Percentiles rank a stretch among this genome's conserved stretches.
Conservation (phyloP, 768 basidiomycete genomes). For the Myochromella boudieri region DNA sequence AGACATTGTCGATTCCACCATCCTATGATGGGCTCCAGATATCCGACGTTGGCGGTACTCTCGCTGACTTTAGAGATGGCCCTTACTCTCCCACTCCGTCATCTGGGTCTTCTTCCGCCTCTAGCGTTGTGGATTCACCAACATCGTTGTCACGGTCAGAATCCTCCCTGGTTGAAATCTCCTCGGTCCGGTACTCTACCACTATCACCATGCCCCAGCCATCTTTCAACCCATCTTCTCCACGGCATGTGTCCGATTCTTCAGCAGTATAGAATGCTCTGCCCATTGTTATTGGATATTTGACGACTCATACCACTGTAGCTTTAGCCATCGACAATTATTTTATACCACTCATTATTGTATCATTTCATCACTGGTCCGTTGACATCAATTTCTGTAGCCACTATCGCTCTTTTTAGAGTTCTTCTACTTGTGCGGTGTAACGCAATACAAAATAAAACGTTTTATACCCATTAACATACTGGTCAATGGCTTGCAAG, state of each 20-base stretch:
- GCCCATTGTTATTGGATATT: background rate
- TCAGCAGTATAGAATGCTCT: constrained; percentile 6
- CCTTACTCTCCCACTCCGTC: constrained; percentile 32
- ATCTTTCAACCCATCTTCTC: background rate
- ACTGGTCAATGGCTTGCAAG: too few species aligned
- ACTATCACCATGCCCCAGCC: constrained; percentile 10
- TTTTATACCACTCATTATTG: constrained; percentile 12
- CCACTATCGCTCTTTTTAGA: constrained; percentile 16
- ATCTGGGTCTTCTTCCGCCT: constrained; percentile 35
- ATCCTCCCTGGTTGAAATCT: constrained; percentile 28
- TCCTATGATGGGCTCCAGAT: constrained; percentile 37
- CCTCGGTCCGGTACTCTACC: constrained; percentile 22
- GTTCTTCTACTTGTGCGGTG: too few species aligned
- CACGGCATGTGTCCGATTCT: constrained; percentile 11
- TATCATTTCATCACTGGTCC: background rate
- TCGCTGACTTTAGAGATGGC: constrained; percentile 33
- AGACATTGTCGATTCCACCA: constrained; percentile 32
- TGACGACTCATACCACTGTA: too few species aligned
- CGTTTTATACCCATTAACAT: too few species aligned
- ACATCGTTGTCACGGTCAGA: constrained; percentile 22
- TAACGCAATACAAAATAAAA: too few species aligned
- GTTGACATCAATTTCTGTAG: too few species aligned
- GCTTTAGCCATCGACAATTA: constrained; percentile 14
- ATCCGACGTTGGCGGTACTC: constrained; percentile 36
- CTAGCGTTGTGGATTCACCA: constrained; percentile 29